A percentile compares a stretch with the other conserved stretches of the same genome.
These are phyloP conservation scores for Lactifluus pinguis DNA, from an alignment of 768 basidiomycete genomes.

Conservation along the genomic window DNA sequence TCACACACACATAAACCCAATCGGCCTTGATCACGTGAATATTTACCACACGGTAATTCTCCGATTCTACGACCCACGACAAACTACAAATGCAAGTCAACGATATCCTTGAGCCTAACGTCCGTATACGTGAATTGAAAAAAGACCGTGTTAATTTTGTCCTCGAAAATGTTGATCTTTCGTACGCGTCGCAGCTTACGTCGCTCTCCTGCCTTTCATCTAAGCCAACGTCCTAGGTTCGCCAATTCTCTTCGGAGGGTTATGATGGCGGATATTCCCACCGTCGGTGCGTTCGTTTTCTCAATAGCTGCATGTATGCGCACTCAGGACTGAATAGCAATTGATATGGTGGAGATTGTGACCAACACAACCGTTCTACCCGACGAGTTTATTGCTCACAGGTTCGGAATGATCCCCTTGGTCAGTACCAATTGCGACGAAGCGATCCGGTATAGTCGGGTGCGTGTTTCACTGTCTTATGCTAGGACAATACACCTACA, in stretches of 20 bases:
- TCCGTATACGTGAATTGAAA: conserved; percentile 78
- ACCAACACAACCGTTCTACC: conserved; percentile 88
- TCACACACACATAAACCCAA: not conserved
- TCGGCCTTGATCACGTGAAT: not conserved
- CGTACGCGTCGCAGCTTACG: conserved; percentile 42
- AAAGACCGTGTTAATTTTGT: conserved; percentile 86
- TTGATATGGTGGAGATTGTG: conserved; percentile 92
- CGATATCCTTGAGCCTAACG: conserved; percentile 49
- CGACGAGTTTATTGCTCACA: conserved; percentile 96
- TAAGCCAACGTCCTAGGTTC: conserved; percentile 43
- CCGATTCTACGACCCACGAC: not conserved
- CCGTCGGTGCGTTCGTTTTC: conserved; percentile 62
- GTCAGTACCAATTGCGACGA: conserved; percentile 83
- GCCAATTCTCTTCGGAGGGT: conserved; percentile 92
- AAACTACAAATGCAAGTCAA: conserved; percentile 26
- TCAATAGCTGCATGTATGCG: not conserved
- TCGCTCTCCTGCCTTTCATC: conserved; percentile 2
- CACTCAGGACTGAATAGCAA: conserved; percentile 44
- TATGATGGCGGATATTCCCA: conserved; percentile 95
- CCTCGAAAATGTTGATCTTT: conserved; percentile 91
- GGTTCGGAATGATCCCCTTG: conserved; percentile 90
- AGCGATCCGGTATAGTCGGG: conserved; percentile 72
- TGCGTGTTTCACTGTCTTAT: conserved; percentile 26
- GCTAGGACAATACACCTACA: not conserved
- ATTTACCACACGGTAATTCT: too few relatives aligned